These are phyloP conservation scores for Solanum infundibuliforme DNA, from an alignment of 257 asterid genomes.

Conservation along the genomic window DNA sequence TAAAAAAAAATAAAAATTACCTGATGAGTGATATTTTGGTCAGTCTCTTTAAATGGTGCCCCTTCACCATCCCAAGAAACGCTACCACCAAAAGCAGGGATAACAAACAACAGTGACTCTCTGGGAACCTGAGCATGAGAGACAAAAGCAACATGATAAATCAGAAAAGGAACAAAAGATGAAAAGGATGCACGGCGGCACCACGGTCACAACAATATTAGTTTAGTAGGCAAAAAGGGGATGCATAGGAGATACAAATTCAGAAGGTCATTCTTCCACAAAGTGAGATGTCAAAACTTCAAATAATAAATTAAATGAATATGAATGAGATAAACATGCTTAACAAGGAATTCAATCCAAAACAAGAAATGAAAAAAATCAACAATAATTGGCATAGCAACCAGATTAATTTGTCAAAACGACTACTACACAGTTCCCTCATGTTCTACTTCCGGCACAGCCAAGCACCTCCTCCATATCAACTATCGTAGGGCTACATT, in stretches of 20 bases:
- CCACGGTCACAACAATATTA: neutral
- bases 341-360: neutral
- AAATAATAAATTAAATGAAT: neutral
- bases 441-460: neutral
- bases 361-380: neutral
- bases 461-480: neutral
- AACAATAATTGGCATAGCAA: neutral
- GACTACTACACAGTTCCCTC: neutral
- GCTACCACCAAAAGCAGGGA: constrained; percentile 90
- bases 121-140: constrained; percentile 66
- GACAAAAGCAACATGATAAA: neutral
- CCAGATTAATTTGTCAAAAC: neutral
- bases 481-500: neutral
- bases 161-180: neutral
- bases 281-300: neutral
- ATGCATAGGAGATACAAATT: neutral
- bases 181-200: neutral
- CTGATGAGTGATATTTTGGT: constrained; percentile 83
- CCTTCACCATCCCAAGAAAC: constrained; percentile 99
- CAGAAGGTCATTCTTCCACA: neutral
- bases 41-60: constrained; percentile 81
- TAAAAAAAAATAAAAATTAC: neutral
- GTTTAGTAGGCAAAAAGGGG: neutral
- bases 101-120: constrained; percentile 75
- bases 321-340: neutral